Evolutionary conservation across 768 basidiomycete species (phyloP), one percentile per base, ranked within the genome.

Genomic region (Kwoniella botswanensis): DNA sequence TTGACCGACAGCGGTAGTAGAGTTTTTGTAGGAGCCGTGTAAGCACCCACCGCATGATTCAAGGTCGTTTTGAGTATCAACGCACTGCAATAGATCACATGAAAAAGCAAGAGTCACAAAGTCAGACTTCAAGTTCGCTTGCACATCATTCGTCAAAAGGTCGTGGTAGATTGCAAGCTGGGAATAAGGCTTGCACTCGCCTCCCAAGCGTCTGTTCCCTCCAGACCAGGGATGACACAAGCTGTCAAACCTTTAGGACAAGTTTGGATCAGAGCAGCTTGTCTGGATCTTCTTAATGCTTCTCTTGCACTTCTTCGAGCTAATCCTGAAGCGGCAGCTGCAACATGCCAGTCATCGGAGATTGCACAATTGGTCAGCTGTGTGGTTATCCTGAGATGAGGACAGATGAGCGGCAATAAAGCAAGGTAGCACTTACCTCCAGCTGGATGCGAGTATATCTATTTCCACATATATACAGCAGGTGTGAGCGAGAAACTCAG

Each of bases 231-330:
- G 55, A 56, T 29, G 11, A 21, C 26, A 56, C 55, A 56, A 56
- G 55, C 55, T 2, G 55, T 56, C 55, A 56, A 2, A 21, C 55
- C 55, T 29, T 56, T 56, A 56, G 55, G 55, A 56, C 55, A 56
- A 21, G 11, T 11, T 29, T 56, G 55, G 10, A 29, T 9, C 1
- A 56, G n/a, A n/a, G 26, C 55, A 2, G n/a, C 21, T 11, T 56
- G 55, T 56, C 55, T 56, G 3, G n/a, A 11, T 11, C 55, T 21
- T n/a, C 26, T 56, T 4, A 56, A 11, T 10, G n/a, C n/a, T 56
- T 29, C 21, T 15, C 55, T 3, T 10, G 55, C 55, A 21, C 9
- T 21, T 56, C 55, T 2, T 56, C 26, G 55, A 4, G 55, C 55
- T 4, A 21, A 4, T 4, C 21, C 55, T 2, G 55, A 56, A 9